Conservation (phyloP, 2,329 filamentous ascomycete genomes). For the Ophidiomyces ophidiicola region DNA sequence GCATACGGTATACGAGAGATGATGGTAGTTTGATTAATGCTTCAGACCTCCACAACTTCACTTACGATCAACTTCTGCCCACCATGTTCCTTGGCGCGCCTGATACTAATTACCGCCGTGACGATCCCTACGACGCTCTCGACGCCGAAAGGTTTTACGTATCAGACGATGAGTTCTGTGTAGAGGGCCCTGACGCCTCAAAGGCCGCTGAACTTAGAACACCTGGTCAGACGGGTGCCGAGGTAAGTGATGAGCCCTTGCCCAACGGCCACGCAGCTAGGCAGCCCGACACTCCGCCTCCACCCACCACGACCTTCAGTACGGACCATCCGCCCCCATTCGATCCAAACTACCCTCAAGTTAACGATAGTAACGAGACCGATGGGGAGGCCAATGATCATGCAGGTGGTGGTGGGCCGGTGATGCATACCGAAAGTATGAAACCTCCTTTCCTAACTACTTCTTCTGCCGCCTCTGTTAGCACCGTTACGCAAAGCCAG, state of each 20-base stretch:
- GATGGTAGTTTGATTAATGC: conserved; percentile 12
- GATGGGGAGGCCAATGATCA: conserved; percentile 7
- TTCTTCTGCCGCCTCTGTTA: conserved; percentile 6
- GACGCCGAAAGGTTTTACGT: conserved; percentile 15
- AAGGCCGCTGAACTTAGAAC: neutral
- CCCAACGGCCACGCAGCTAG: neutral
- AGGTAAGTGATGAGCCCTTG: neutral
- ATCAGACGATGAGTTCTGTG: conserved; percentile 13
- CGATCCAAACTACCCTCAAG: neutral
- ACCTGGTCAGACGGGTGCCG: neutral
- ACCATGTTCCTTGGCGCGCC: neutral
- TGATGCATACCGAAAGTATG: conserved; percentile 17
- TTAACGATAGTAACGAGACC: conserved; percentile 7
- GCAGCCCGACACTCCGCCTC: neutral
- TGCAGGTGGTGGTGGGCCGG: conserved; percentile 6
- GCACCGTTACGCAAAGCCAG: neutral
- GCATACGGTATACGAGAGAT: neutral
- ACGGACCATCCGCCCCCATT: neutral
- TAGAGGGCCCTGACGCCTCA: conserved; percentile 3
- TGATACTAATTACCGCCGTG: conserved; percentile 1
- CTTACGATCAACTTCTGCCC: conserved; percentile 7
- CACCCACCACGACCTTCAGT: neutral
- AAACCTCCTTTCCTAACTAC: conserved; percentile 10
- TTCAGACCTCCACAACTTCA: conserved; percentile 10
- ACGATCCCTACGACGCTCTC: conserved; percentile 2